These are phyloP conservation scores for Peronospora farinosa DNA, from an alignment of 352 stramenopile genomes.

Conservation along the genomic window DNA sequence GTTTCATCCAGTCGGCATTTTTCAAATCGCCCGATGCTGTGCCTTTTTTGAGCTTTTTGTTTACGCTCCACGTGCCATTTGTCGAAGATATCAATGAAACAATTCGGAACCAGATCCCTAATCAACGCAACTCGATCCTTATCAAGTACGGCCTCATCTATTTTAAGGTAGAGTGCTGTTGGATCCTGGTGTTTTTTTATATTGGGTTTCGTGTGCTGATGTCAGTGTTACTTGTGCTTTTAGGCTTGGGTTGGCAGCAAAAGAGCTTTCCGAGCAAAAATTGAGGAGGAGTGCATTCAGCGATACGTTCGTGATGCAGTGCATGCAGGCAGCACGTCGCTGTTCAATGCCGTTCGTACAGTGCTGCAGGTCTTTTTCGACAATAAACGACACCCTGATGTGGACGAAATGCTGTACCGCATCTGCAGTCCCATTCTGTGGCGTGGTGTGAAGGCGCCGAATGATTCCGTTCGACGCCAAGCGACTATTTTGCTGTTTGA, in stretches of 20 bases:
- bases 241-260: conserved; percentile 63
- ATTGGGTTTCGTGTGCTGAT: not conserved
- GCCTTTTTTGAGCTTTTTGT: conserved; percentile 80
- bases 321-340: conserved; percentile 53
- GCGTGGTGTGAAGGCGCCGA: conserved; percentile 75
- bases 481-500: conserved; percentile 78
- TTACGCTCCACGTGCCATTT: conserved; percentile 81
- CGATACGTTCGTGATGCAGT: conserved; percentile 69
- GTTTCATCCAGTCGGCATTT: conserved; percentile 81
- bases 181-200: not conserved
- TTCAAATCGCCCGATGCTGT: conserved; percentile 79
- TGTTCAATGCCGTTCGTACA: conserved; percentile 59
- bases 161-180: conserved; percentile 44
- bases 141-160: conserved; percentile 79
- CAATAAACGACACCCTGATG: conserved; percentile 72
- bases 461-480: conserved; percentile 78
- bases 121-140: conserved; percentile 76
- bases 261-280: conserved; percentile 45
- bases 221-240: not conserved
- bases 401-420: conserved; percentile 82
- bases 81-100: conserved; percentile 83
- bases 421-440: conserved; percentile 82
- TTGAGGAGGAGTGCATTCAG: conserved; percentile 84
- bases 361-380: conserved; percentile 83
- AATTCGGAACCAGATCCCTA: conserved; percentile 82